These are phyloP conservation scores for Quercus engelmannii DNA, from an alignment of 306 rosid genomes.

Conservation along the genomic window DNA sequence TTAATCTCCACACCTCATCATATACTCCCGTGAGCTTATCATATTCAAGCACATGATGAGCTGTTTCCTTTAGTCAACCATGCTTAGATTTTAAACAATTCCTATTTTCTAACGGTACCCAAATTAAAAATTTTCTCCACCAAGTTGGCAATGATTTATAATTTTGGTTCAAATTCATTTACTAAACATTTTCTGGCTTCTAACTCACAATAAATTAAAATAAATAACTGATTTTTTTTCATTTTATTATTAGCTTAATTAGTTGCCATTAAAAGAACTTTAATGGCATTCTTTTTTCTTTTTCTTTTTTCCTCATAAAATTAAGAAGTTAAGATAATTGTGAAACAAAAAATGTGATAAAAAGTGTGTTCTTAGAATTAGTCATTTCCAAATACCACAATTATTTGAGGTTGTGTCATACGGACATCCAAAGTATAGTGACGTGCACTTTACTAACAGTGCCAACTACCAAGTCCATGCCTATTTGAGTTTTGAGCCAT, in stretches of 20 bases:
- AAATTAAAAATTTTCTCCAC: neutral
- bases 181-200: neutral
- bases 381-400: neutral
- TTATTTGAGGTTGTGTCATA: neutral
- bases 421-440: neutral
- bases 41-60: slow-evolving; percentile 4
- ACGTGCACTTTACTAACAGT: neutral
- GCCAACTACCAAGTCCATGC: neutral
- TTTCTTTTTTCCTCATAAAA: no score
- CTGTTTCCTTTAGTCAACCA: neutral
- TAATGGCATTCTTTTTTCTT: no score
- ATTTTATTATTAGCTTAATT: no score
- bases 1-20: neutral
- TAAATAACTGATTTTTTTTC: no score
- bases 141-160: neutral
- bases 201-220: neutral
- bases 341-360: no score
- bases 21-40: slow-evolving; percentile 6
- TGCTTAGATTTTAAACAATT: neutral
- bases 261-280: no score
- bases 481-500: neutral
- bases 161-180: neutral
- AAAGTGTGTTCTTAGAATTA: neutral
- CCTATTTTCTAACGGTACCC: neutral
- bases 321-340: no score